A percentile compares a stretch with the other conserved stretches of the same genome.
Evolutionary conservation across 2,329 filamentous ascomycete genomes (phyloP).

Genomic region (Nigrospora osmanthi): DNA sequence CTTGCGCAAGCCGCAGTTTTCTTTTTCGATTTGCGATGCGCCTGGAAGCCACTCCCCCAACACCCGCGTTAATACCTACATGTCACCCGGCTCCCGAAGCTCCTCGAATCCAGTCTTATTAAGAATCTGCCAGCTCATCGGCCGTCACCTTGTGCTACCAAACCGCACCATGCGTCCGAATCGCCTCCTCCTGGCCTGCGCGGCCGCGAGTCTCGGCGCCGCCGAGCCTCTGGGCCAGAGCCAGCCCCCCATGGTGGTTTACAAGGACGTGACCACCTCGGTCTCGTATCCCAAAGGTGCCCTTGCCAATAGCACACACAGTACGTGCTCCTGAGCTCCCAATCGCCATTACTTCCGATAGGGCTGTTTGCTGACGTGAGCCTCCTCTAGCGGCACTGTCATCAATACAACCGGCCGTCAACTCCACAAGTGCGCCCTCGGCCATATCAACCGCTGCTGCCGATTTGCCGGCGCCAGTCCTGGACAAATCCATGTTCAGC

Average conservation of each 20-base stretch:
- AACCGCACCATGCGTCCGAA: slow-evolving; percentile 2
- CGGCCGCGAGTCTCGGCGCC: background rate
- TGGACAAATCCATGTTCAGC: slow-evolving; percentile 9
- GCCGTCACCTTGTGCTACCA: background rate
- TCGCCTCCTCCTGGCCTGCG: slow-evolving; percentile 1
- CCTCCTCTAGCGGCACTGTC: background rate
- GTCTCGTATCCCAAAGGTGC: slow-evolving; percentile 1
- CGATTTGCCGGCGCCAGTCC: slow-evolving; percentile 4
- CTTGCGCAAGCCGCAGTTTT: too few relatives aligned
- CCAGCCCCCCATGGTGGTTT: slow-evolving; percentile 2
- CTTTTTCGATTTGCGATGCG: too few relatives aligned
- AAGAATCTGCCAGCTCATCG: too few relatives aligned
- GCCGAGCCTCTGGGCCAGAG: slow-evolving; percentile 1
- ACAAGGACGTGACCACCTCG: slow-evolving; percentile 1
- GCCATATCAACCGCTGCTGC: slow-evolving; percentile 2
- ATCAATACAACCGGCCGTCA: background rate
- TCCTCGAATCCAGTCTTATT: too few relatives aligned
- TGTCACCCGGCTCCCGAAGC: too few relatives aligned
- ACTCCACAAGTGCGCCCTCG: slow-evolving; percentile 1
- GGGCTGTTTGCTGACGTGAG: too few relatives aligned
- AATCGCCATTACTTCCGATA: too few relatives aligned
- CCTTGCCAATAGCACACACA: slow-evolving; percentile 3
- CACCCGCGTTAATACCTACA: too few relatives aligned
- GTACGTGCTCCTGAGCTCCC: background rate
- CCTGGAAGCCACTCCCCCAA: too few relatives aligned